Evolutionary conservation across 768 basidiomycete species (phyloP).

Genomic region (Xerocomellus intermedius): DNA sequence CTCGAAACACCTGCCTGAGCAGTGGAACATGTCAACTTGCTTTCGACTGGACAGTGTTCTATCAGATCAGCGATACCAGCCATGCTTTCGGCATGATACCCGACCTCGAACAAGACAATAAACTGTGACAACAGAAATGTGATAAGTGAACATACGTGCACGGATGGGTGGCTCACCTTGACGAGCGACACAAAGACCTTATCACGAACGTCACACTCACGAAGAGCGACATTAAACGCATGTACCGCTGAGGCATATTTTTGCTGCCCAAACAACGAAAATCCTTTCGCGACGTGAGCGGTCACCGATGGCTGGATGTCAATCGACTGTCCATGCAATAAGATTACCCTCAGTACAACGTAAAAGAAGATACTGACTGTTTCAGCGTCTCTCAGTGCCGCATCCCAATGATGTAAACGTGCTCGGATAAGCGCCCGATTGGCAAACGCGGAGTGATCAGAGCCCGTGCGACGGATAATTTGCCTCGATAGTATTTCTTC

Average conservation of each 20-base stretch:
- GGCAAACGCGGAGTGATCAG: slow-evolving; percentile 2
- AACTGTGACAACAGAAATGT: background rate
- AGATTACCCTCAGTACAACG: background rate
- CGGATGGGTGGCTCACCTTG: background rate
- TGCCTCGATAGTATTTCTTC: slow-evolving; percentile 10
- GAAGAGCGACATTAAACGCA: slow-evolving; percentile 1
- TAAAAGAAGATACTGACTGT: background rate
- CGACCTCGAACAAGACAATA: background rate
- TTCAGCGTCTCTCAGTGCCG: slow-evolving; percentile 5
- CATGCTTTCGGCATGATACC: slow-evolving; percentile 9
- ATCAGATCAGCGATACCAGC: background rate
- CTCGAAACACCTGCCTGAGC: background rate
- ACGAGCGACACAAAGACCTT: background rate
- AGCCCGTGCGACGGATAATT: background rate
- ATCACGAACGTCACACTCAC: background rate
- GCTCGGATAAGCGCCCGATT: slow-evolving; percentile 7
- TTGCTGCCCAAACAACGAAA: slow-evolving; percentile 3
- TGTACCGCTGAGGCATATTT: background rate
- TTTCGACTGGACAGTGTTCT: background rate
- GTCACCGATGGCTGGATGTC: slow-evolving; percentile 3
- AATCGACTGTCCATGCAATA: background rate
- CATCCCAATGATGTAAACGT: slow-evolving; percentile 2
- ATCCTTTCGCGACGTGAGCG: background rate
- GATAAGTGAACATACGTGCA: background rate
- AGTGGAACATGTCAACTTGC: background rate